phyloP scores from a whole-genome alignment of 1,284 basidiomycete species.

The Coniferiporia weirii region DNA sequence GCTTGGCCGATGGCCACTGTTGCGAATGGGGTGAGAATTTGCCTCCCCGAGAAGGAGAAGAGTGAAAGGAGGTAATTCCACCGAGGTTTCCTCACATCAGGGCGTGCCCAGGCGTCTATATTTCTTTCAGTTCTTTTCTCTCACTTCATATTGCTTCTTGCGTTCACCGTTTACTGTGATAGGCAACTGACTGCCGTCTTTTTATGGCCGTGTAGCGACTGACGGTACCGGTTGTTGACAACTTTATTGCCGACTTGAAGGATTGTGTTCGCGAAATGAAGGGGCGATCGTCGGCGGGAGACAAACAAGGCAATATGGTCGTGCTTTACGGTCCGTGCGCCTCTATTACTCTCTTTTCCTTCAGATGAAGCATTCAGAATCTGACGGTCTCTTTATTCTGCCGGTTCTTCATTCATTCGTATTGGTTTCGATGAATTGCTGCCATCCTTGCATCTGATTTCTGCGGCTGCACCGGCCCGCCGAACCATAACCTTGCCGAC shows the following conservation, averaged over 20 bases:
- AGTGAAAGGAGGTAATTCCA: neutral
- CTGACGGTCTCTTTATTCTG: neutral
- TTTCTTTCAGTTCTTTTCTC: neutral
- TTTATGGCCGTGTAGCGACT: constrained; percentile 44
- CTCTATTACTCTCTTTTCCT: neutral
- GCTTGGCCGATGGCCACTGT: neutral
- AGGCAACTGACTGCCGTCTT: neutral
- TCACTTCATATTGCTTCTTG: neutral
- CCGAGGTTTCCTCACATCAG: constrained; percentile 3
- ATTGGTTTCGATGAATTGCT: neutral
- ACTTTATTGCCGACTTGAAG: constrained; percentile 80
- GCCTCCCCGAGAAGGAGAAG: neutral
- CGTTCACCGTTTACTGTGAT: neutral
- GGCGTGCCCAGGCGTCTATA: neutral
- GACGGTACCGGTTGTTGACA: constrained; percentile 73
- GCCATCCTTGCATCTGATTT: too few species aligned
- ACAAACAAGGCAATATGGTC: constrained; percentile 72
- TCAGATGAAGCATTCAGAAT: too few species aligned
- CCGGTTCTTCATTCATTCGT: neutral
- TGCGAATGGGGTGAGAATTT: neutral
- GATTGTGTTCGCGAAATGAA: constrained; percentile 63
- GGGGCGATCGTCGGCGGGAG: constrained; percentile 40
- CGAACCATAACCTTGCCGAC: too few species aligned
- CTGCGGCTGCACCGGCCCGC: too few species aligned
- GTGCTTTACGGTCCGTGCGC: constrained; percentile 74